phyloP scores from a whole-genome alignment of 148 eudicot species.

The Spergularia marina region DNA sequence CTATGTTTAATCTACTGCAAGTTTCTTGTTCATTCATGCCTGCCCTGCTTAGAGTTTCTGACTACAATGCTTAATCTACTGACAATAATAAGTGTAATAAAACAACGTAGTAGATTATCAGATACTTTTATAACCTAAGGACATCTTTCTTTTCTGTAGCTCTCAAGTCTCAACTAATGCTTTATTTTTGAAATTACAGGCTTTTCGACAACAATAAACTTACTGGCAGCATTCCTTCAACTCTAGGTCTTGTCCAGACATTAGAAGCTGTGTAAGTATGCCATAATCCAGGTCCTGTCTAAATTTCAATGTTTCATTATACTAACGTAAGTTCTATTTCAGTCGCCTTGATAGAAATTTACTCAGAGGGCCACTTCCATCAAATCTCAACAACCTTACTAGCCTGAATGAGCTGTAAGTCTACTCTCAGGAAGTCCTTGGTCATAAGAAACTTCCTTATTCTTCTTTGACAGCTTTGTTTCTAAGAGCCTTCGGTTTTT shows the following conservation, averaged over 20 bases:
- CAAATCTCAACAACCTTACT: slow-evolving; percentile 58
- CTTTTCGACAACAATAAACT: slow-evolving; percentile 72
- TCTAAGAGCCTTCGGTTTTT: not conserved
- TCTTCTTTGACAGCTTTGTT: not conserved
- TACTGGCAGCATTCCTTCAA: slow-evolving; percentile 54
- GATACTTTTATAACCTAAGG: too few species aligned
- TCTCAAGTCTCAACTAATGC: too few species aligned
- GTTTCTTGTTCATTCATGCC: not conserved
- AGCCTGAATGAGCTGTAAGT: slow-evolving; percentile 61
- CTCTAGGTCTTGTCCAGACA: slow-evolving; percentile 55
- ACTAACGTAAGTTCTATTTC: slow-evolving; percentile 23
- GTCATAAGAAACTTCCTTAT: not conserved
- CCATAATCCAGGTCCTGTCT: not conserved
- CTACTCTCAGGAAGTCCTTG: slow-evolving; percentile 1
- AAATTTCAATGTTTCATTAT: slow-evolving; percentile 5
- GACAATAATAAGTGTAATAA: too few species aligned
- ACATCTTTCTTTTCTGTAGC: too few species aligned
- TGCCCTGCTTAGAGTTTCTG: not conserved
- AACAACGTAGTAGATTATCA: too few species aligned
- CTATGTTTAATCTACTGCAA: too few species aligned
- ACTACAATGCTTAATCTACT: not conserved
- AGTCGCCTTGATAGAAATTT: slow-evolving; percentile 78
- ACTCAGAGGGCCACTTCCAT: slow-evolving; percentile 51
- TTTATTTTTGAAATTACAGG: slow-evolving; percentile 36
- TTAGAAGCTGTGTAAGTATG: slow-evolving; percentile 72